Evolutionary conservation across 768 basidiomycete species (phyloP).

Genomic region (Ramaria rubella): DNA sequence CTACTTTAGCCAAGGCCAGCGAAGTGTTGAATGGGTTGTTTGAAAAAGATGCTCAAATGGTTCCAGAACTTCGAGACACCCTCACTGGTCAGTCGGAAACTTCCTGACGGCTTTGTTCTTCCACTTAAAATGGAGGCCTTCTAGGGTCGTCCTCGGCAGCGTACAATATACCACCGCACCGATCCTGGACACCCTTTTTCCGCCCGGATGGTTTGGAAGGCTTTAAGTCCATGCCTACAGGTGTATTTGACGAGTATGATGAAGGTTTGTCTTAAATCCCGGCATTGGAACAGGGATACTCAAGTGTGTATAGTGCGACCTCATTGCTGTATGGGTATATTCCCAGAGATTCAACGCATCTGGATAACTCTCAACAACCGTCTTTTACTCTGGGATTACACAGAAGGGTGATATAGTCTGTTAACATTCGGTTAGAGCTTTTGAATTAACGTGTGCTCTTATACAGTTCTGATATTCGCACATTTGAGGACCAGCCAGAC

Average conservation of each 20-base stretch:
- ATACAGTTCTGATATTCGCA: conserved; percentile 77
- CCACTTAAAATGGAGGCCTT: conserved; percentile 19
- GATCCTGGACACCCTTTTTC: conserved; percentile 10
- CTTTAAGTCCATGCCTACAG: conserved; percentile 10
- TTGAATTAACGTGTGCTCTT: neutral
- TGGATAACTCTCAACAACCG: conserved; percentile 96
- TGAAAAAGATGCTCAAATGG: conserved; percentile 62
- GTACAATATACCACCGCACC: conserved; percentile 59
- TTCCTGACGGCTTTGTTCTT: conserved; percentile 9
- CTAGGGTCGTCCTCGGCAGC: conserved; percentile 65
- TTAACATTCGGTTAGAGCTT: neutral
- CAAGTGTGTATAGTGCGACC: conserved; percentile 1
- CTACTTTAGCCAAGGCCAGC: conserved; percentile 59
- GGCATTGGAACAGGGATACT: neutral
- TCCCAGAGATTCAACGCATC: conserved; percentile 88
- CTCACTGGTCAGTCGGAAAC: conserved; percentile 26
- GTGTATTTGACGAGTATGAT: conserved; percentile 11
- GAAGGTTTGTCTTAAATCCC: conserved; percentile 1
- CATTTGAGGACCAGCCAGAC: conserved; percentile 88
- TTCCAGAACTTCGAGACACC: conserved; percentile 71
- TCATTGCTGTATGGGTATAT: conserved; percentile 55
- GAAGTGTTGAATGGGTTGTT: conserved; percentile 62
- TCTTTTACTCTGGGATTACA: conserved; percentile 94
- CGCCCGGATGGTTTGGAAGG: conserved; percentile 11
- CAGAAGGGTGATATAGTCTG: conserved; percentile 64